phyloP scores from a whole-genome alignment of 495 filamentous ascomycete species.

The Rhypophila decipiens region DNA sequence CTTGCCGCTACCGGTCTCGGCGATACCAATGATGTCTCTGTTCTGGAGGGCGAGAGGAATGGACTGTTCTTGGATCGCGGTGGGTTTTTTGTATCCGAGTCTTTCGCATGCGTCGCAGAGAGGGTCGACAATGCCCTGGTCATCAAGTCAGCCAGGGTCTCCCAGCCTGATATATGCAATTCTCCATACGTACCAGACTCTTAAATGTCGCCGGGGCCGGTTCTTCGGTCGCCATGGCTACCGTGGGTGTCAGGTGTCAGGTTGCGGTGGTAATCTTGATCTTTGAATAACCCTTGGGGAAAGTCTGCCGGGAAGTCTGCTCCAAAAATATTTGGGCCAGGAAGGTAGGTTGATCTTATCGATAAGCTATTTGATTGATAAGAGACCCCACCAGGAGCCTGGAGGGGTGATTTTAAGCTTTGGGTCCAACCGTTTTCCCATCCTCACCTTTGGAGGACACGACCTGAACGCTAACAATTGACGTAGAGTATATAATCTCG shows the following conservation, averaged over 20 bases:
- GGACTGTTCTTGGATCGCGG: constrained; percentile 66
- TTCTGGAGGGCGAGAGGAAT: constrained; percentile 78
- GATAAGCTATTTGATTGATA: too few species aligned
- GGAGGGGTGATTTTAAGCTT: too few species aligned
- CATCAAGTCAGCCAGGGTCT: constrained; percentile 9
- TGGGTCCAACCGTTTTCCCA: too few species aligned
- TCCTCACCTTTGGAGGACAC: too few species aligned
- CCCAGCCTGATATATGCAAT: neutral
- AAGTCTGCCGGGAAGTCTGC: neutral
- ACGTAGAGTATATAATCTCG: too few species aligned
- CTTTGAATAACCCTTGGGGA: neutral
- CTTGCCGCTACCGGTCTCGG: constrained; percentile 93
- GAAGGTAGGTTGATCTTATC: too few species aligned
- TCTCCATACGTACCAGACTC: constrained; percentile 46
- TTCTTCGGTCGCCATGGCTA: constrained; percentile 8
- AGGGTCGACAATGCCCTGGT: constrained; percentile 68
- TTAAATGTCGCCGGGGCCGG: constrained; percentile 61
- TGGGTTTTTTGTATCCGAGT: constrained; percentile 77
- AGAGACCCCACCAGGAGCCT: too few species aligned
- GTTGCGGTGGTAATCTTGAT: neutral
- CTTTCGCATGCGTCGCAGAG: constrained; percentile 79
- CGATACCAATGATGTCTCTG: constrained; percentile 84
- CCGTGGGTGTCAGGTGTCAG: neutral
- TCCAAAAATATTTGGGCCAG: neutral
- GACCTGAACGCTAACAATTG: too few species aligned